Base-by-base conservation (phyloP, 805 yeast species). In the Danielia oregonensis region DNA sequence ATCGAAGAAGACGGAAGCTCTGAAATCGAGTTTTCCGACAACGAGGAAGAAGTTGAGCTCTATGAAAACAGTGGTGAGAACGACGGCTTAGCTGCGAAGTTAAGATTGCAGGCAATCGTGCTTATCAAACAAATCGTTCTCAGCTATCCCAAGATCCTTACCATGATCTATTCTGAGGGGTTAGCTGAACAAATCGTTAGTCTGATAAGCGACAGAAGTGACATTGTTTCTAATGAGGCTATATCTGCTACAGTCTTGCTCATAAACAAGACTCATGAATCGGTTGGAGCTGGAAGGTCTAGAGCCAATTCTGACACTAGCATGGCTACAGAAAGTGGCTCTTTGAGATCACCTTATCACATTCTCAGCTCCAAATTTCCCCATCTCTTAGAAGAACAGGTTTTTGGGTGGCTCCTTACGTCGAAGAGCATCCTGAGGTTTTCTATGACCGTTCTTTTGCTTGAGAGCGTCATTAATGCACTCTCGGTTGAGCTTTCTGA, bases 21-120 rank as follows among this genome's bases (percentile, higher is more conserved):
- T 30, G 49, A 40, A 5, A 29, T 46, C 25, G 50, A 48, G n/a
- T 44, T 48, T 13, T 43, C 46, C 7, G 52, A 46, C 31, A 72
- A 63, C n/a, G 80, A 74, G 8, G 74, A 68, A 18, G 61, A 57
- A 14, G 59, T 56, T 15, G 63, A 63, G 21, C 63, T 59, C 16
- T 43, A 30, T 12, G 48, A 43, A 8, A 54, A 51, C 13, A 82
- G 74, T 35, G 66, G 64, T 33, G 65, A 63, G 27, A 56, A 56
- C 34, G 68, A 66, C 34, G 69, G 64, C 6, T 58, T 65, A 6
- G 70, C 82, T 2, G 80, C 89, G 83, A 79, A 75, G 43, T 57
- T 84, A 13, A 63, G 93, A 39, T 61, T 74, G 26, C 71, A 70
- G 34, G 59, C 85, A 0, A 65, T 75, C 5, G 59, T 57, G 19